Conservation (phyloP, 1,284 basidiomycete species). For the Apiotrichum gracile region DNA sequence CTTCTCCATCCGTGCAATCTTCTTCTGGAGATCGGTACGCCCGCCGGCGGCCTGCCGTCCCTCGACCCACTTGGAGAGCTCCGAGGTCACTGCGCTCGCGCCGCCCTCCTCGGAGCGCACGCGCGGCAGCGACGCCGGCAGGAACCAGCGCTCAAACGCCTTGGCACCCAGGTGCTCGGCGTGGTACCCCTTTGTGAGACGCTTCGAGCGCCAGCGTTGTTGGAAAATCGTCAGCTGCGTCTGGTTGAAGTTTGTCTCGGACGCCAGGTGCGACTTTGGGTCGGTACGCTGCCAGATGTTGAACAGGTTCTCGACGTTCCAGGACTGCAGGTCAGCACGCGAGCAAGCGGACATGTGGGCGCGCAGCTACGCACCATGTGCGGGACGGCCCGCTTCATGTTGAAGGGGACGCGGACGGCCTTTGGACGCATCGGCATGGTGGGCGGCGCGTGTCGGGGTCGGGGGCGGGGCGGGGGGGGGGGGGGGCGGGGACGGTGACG, state of each 20-base stretch:
- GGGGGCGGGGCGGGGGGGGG: not conserved
- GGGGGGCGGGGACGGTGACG: not conserved
- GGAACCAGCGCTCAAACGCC: slow-evolving; percentile 91
- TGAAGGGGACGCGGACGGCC: slow-evolving; percentile 18
- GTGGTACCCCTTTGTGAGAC: slow-evolving; percentile 89
- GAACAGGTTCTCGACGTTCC: slow-evolving; percentile 72
- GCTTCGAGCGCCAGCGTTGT: slow-evolving; percentile 85
- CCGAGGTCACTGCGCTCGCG: slow-evolving; percentile 46
- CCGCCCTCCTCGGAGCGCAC: slow-evolving; percentile 52
- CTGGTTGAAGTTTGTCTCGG: slow-evolving; percentile 57
- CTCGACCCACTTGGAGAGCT: slow-evolving; percentile 57
- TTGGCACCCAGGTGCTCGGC: slow-evolving; percentile 91
- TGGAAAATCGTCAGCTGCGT: slow-evolving; percentile 72
- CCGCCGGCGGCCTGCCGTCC: slow-evolving; percentile 39
- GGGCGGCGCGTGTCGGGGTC: not conserved
- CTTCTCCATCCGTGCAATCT: slow-evolving; percentile 54
- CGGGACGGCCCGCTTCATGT: slow-evolving; percentile 40
- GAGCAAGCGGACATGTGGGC: not conserved
- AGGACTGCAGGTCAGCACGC: slow-evolving; percentile 57
- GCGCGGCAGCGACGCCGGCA: slow-evolving; percentile 79
- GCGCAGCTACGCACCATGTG: slow-evolving; percentile 36
- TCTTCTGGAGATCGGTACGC: slow-evolving; percentile 46
- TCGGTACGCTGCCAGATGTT: slow-evolving; percentile 65
- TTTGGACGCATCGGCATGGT: slow-evolving; percentile 16
- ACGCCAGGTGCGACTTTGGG: slow-evolving; percentile 47